phyloP scores from a whole-genome alignment of 1,284 basidiomycete species.

The Salmacisia buchloeana region DNA sequence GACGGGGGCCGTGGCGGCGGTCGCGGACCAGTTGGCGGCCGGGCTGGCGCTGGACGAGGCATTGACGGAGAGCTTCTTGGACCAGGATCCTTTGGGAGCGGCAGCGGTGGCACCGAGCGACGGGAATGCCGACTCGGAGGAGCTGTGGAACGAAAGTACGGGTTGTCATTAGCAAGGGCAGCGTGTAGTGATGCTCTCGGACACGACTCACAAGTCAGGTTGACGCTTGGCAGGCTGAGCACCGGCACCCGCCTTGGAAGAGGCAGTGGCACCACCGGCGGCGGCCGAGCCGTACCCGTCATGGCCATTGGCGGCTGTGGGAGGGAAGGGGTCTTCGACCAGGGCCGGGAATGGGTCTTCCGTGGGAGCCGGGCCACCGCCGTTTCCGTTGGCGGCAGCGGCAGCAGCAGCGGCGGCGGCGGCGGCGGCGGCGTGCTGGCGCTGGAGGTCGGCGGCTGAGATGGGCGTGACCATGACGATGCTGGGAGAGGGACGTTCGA shows the following conservation, averaged over 20 bases:
- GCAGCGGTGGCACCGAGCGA: conserved; percentile 45
- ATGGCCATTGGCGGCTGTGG: conserved; percentile 12
- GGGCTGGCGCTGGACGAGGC: conserved; percentile 13
- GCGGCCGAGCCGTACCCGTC: conserved; percentile 6
- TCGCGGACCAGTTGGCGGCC: conserved; percentile 1
- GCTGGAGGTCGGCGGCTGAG: conserved; percentile 40
- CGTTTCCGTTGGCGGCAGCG: conserved; percentile 7
- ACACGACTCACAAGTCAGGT: conserved; percentile 22
- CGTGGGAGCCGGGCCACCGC: conserved; percentile 29
- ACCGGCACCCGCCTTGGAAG: conserved; percentile 26
- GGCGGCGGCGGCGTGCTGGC: conserved; percentile 26
- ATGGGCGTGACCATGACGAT: conserved; percentile 26
- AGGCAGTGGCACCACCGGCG: conserved; percentile 13
- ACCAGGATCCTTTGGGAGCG: conserved; percentile 40
- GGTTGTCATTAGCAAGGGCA: background rate
- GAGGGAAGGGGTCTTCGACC: conserved; percentile 37
- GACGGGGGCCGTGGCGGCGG: conserved; percentile 34
- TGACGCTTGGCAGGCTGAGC: conserved; percentile 18
- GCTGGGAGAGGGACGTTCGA: background rate
- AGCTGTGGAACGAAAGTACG: conserved; percentile 15
- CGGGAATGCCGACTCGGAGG: conserved; percentile 50
- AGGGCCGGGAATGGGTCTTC: conserved; percentile 44
- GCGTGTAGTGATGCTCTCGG: background rate
- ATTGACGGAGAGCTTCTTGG: conserved; percentile 27
- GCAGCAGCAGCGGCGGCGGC: conserved; percentile 1